Evolutionary conservation across 805 yeast genomes (phyloP), one percentile per base, ranked within the genome.

Genomic region (Candida tibetensis): DNA sequence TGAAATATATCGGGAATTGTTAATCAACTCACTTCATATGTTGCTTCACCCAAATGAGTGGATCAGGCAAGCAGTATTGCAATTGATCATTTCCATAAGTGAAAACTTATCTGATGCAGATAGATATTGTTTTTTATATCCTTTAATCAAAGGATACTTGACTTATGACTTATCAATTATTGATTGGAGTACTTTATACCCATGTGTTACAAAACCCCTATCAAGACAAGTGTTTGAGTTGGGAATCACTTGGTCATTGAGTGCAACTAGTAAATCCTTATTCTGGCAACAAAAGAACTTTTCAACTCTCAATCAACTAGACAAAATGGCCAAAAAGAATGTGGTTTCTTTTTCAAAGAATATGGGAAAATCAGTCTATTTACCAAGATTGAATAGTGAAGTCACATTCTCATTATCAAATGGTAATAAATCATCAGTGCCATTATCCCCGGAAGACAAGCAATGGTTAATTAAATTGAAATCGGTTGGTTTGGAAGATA

Each of bases 1-100:
- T 36, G 61, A 58, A 12, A 60, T 68, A 2, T 69, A 68, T 40
- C 53, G 58, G 34, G 72, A 68, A 41, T 43, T 69, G 12, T 45
- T 69, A 12, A 19, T 39, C 0, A 60, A 48, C 37, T 58, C 66
- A 0, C 63, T 81, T 2, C 77, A 79, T 39, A 70, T 91, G 18
- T 53, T 85, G 0, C 58, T 90, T 6, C 97, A 90, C 54, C 98
- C 98, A 0, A 90, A 88, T 57, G 83, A 78, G 37, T 82, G 95
- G 81, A 82, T 91, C 8, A 62, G 95, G 27, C 87, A 85, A 46
- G 74, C 83, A 2, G 76, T 84, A 0, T 51, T 88, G 30, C 62
- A 71, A 2, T 66, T 89, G 34, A 66, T 89, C 1, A 65, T 84
- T 2, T 72, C 83, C 0, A 73, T 86, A 1, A 77, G 85, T 1